Evolutionary conservation across 306 rosid genomes (phyloP).

Genomic region (Lagenaria siceraria): DNA sequence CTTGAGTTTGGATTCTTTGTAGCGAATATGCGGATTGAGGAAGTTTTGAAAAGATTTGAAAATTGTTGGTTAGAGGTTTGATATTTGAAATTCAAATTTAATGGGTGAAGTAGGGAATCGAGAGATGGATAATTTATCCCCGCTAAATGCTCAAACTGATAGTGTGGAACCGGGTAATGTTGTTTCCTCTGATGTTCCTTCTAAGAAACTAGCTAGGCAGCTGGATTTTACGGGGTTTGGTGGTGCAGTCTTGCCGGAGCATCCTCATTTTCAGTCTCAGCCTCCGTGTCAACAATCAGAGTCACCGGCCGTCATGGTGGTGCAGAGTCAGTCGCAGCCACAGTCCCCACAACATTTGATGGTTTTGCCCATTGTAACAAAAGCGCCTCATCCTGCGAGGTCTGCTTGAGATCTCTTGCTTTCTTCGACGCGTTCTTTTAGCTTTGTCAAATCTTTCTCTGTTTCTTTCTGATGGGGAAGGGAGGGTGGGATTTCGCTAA

Average conservation of each 20-base stretch:
- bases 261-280: constrained; percentile 5
- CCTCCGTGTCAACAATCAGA: background rate
- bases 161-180: background rate
- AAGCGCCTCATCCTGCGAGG: constrained; percentile 4
- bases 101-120: constrained; percentile 8
- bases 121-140: background rate
- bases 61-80: background rate
- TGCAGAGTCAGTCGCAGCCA: constrained; percentile 2
- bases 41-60: background rate
- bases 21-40: background rate
- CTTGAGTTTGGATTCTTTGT: background rate
- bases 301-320: background rate
- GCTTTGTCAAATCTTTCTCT: background rate
- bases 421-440: background rate
- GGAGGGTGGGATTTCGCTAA: background rate
- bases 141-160: background rate
- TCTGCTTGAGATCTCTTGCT: background rate
- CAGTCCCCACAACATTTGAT: background rate
- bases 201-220: constrained; percentile 10
- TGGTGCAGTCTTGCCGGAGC: constrained; percentile 2
- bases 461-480: background rate
- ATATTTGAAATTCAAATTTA: background rate
- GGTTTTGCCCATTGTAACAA: background rate
- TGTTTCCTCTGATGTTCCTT: background rate
- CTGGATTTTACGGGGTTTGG: constrained; percentile 3